Evolutionary conservation across 192 early-diverging fungal genomes (phyloP).

Genomic region (Haplosporangium gracile): DNA sequence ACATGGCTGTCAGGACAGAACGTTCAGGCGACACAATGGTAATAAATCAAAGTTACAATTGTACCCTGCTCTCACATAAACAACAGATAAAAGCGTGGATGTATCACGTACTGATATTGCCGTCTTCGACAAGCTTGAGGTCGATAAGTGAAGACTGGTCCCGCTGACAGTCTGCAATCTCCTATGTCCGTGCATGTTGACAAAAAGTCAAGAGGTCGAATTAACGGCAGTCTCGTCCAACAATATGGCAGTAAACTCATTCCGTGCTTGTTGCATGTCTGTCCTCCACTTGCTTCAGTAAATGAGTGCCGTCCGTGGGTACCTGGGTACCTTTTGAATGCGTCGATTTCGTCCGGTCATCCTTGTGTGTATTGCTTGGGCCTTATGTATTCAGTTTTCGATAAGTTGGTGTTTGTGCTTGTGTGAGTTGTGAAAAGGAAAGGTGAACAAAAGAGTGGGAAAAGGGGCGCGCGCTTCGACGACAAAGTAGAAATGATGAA

Average conservation of each 20-base stretch:
- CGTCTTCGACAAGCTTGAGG: conserved; percentile 36
- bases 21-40: not conserved
- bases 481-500: not conserved
- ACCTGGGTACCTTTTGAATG: conserved; percentile 45
- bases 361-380: not conserved
- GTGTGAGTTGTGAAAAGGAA: not conserved
- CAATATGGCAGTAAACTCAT: not conserved
- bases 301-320: too few species aligned
- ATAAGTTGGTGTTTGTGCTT: not conserved
- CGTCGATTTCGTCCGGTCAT: conserved; percentile 47
- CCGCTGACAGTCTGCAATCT: conserved; percentile 49
- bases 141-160: conserved; percentile 47
- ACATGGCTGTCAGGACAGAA: not conserved
- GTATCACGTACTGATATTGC: conserved; percentile 49
- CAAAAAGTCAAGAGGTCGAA: not conserved
- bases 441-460: not conserved
- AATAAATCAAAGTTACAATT: not conserved
- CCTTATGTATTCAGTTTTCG: not conserved
- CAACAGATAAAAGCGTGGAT: not conserved
- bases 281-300: not conserved
- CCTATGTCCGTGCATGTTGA: not conserved
- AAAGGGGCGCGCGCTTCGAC: not conserved
- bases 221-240: not conserved
- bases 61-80: too few species aligned
- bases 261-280: not conserved